phyloP scores from a whole-genome alignment of 2,329 filamentous ascomycete genomes.

The Zasmidium citrigriseum region DNA sequence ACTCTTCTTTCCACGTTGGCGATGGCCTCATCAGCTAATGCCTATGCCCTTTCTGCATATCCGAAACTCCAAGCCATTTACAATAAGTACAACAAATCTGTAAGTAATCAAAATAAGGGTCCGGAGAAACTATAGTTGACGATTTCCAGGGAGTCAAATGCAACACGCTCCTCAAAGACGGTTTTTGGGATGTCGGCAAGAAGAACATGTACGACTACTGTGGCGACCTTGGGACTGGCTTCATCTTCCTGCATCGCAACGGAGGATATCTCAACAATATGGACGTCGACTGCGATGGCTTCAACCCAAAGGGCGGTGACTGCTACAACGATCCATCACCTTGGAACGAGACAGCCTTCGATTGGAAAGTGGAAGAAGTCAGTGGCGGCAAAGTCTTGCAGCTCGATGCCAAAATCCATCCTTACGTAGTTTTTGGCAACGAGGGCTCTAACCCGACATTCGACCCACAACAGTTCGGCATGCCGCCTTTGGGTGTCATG shows the following conservation, averaged over 20 bases:
- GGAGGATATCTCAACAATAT: conserved; percentile 51
- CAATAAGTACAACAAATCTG: not conserved
- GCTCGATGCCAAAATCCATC: conserved; percentile 52
- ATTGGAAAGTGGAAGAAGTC: not conserved
- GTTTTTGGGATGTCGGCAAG: not conserved
- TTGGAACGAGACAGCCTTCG: conserved; percentile 53
- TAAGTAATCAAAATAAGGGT: not conserved
- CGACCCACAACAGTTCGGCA: too few relatives aligned
- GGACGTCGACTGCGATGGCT: conserved; percentile 61
- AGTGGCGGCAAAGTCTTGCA: conserved; percentile 38
- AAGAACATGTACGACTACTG: not conserved
- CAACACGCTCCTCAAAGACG: not conserved
- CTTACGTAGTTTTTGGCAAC: conserved; percentile 58
- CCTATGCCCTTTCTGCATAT: not conserved
- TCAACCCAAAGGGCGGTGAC: too few relatives aligned
- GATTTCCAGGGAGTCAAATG: not conserved
- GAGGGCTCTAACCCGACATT: conserved; percentile 32
- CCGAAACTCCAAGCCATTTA: not conserved
- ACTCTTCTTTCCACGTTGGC: too few relatives aligned
- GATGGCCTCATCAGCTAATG: too few relatives aligned
- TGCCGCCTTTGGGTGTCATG: too few relatives aligned
- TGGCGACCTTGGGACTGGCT: not conserved
- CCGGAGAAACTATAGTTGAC: not conserved
- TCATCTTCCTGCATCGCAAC: conserved; percentile 51
- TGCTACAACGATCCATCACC: conserved; percentile 37